Base-by-base conservation (phyloP, 352 stramenopile species). In the Bremia lactucae region DNA sequence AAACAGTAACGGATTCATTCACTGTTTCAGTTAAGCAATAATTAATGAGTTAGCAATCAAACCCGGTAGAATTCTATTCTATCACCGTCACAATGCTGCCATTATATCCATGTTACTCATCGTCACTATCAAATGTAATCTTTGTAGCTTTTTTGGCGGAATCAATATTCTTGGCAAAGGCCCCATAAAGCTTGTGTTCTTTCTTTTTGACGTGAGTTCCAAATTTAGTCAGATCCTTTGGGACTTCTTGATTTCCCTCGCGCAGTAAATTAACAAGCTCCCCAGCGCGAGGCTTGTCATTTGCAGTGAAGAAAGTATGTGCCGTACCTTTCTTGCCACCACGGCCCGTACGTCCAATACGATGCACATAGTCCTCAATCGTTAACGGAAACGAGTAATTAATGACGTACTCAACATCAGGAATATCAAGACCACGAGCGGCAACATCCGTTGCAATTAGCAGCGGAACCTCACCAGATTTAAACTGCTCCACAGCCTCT, bases 191-290 rank as follows among this genome's bases (percentile, higher is more conserved):
- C 59, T 98, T 98, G 83, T 98, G 94, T 65, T 98, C 93, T 86
- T 99, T 99, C 79, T 98, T 98, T 75, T 99, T 99, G 36, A 98
- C 97, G 23, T 97, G 96, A 48, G 94, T 98, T 49, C 95, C 95
- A 66, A 98, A 99, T 60, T 97, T 97, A 57, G 95, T 87, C 24
- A 99, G 68, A 35, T 94, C 94, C 19, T 90, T 76, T 2, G 95
- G 95, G 46, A 98, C 83, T 18, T 75, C 43, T 59, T 97, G 89
- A 42, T 95, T 96, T 36, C 91, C 83, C 46, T 97, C 85, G 46
- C 75, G 83, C 67, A 98, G 80, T 15, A 98, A 67, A 59, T 98
- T 96, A 29, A 98, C 91, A 6, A 98, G 69, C 51, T 97, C 92
- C 14, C 94, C 95, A 21, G 94, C 94, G 50, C 95, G 90, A 42